Conservation (phyloP, 169 alveolate species). For the Condylostoma magnum region DNA sequence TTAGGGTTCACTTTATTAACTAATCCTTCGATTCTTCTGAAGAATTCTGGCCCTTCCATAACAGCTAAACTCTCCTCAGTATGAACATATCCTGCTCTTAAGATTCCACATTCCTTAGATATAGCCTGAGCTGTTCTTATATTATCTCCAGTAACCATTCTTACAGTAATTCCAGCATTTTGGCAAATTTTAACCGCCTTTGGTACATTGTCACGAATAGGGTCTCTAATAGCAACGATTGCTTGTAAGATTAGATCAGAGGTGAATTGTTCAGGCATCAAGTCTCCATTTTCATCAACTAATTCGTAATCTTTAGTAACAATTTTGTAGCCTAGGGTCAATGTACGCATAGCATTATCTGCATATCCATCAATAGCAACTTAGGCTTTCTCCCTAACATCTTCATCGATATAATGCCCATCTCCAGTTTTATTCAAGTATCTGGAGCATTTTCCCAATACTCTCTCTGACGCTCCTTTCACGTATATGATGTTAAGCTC, state of each 20-base stretch:
- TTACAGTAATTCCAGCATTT: conserved; percentile 96
- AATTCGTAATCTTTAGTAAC: conserved; percentile 38
- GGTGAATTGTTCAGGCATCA: conserved; percentile 29
- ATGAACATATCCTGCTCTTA: conserved; percentile 34
- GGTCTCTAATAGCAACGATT: conserved; percentile 90
- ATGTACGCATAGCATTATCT: conserved; percentile 52
- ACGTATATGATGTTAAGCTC: conserved; percentile 52
- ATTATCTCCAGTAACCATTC: conserved; percentile 99
- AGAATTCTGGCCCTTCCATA: conserved; percentile 69
- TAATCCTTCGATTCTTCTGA: conserved; percentile 63
- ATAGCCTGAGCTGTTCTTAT: conserved; percentile 96
- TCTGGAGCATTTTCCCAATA: conserved; percentile 52
- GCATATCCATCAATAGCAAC: conserved; percentile 45
- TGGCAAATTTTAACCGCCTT: conserved; percentile 94
- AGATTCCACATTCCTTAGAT: conserved; percentile 87
- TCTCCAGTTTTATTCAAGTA: conserved; percentile 50
- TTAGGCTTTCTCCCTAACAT: conserved; percentile 23
- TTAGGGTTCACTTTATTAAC: conserved; percentile 32
- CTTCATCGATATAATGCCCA: conserved; percentile 15
- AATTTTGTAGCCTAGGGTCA: conserved; percentile 49
- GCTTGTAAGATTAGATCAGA: conserved; percentile 53
- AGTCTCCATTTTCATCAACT: conserved; percentile 30
- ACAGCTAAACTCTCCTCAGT: conserved; percentile 32
- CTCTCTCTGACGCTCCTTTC: conserved; percentile 80
- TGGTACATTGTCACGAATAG: conserved; percentile 97